These are phyloP conservation scores for Metschnikowia reukaufii DNA, from an alignment of 805 yeast species.

Conservation along the genomic window DNA sequence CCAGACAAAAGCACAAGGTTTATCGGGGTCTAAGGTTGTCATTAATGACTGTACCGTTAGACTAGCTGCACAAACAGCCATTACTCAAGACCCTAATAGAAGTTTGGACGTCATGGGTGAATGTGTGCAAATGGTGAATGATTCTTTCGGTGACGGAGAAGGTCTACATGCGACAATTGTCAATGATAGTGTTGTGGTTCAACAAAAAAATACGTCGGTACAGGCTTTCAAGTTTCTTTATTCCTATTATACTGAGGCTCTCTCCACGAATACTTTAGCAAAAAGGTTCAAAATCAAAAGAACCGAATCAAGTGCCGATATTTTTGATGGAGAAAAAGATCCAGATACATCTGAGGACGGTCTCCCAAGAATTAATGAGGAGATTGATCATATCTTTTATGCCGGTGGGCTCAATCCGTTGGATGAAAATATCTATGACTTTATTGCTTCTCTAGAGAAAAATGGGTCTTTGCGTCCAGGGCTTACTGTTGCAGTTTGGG, in stretches of 20 bases:
- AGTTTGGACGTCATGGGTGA: constrained; percentile 75
- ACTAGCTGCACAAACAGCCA: constrained; percentile 71
- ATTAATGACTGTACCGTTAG: constrained; percentile 74
- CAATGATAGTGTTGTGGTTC: constrained; percentile 67
- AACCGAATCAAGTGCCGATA: constrained; percentile 16
- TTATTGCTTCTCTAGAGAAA: constrained; percentile 44
- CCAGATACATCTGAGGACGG: constrained; percentile 4
- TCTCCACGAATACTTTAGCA: constrained; percentile 21
- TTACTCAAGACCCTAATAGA: constrained; percentile 60
- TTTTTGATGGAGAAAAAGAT: neutral
- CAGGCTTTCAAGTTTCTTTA: constrained; percentile 58
- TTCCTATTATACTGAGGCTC: constrained; percentile 28
- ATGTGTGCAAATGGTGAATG: constrained; percentile 80
- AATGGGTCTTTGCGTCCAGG: constrained; percentile 43
- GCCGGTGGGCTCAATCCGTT: constrained; percentile 68
- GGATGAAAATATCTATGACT: constrained; percentile 67
- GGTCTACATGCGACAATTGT: constrained; percentile 75
- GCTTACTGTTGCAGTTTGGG: constrained; percentile 54
- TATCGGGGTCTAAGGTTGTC: constrained; percentile 75
- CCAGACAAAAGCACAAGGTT: constrained; percentile 64
- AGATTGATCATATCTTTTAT: constrained; percentile 33
- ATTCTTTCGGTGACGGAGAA: constrained; percentile 50
- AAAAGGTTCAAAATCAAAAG: constrained; percentile 28
- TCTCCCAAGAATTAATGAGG: constrained; percentile 10
- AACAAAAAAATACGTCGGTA: constrained; percentile 57